Evolutionary conservation across 179 eudicot genomes (phyloP).

Genomic region (Actinidia polygama): DNA sequence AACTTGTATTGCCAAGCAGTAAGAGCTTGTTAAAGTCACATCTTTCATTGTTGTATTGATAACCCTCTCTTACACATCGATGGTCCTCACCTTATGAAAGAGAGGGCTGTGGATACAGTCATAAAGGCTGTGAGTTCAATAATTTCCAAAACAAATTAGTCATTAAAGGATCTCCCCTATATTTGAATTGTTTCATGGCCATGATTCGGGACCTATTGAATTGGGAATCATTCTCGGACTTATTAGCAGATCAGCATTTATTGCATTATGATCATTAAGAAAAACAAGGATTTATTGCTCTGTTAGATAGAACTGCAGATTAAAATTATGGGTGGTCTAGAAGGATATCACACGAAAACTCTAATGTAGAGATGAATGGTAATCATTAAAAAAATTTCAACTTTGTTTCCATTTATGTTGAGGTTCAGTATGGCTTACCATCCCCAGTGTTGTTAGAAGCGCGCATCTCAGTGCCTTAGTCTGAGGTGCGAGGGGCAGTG

Average conservation of each 20-base stretch:
- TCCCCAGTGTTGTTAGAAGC: too few relatives aligned
- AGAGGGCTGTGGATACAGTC: not conserved
- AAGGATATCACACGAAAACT: not conserved
- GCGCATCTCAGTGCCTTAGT: too few relatives aligned
- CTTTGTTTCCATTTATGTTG: not conserved
- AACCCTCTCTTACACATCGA: not conserved
- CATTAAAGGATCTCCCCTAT: not conserved
- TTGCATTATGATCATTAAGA: constrained; percentile 6
- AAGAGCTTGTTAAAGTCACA: not conserved
- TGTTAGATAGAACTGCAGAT: not conserved
- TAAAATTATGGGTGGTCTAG: not conserved
- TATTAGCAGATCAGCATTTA: not conserved
- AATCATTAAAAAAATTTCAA: not conserved
- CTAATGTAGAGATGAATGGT: not conserved
- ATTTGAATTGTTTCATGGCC: not conserved
- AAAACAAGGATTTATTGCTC: not conserved
- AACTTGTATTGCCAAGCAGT: not conserved
- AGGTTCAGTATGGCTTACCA: not conserved
- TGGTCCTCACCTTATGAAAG: not conserved
- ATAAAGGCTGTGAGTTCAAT: not conserved
- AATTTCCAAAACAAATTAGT: not conserved
- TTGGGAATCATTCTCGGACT: not conserved
- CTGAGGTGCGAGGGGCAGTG: too few relatives aligned
- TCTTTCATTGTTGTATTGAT: too few relatives aligned
- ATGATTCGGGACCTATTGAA: not conserved